These are phyloP conservation scores for Metroxylon sagu DNA, from an alignment of 176 grass and related monocot species.

Conservation along the genomic window DNA sequence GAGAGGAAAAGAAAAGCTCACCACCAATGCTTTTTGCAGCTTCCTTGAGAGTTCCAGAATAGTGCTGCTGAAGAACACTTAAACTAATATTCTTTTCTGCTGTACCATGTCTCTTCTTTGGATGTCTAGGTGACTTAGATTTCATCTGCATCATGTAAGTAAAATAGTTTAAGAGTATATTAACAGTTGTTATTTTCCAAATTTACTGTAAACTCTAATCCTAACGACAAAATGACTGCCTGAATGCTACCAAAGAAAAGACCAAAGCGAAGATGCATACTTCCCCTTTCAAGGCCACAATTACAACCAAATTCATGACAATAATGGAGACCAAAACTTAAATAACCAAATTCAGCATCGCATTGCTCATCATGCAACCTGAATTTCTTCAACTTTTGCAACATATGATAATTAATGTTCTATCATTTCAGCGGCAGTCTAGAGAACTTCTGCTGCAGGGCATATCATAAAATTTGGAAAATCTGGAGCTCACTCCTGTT, in stretches of 20 bases:
- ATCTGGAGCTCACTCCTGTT: no score
- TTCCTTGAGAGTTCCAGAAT: constrained; percentile 59
- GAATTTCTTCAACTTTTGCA: no score
- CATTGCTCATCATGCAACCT: no score
- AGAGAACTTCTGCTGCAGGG: no score
- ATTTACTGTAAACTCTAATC: neutral
- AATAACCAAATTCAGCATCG: no score
- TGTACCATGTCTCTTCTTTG: constrained; percentile 22
- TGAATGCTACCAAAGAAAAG: neutral
- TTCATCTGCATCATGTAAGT: constrained; percentile 23
- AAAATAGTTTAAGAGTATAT: neutral
- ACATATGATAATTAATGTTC: no score
- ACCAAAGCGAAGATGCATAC: no score
- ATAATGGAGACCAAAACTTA: no score
- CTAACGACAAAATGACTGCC: neutral
- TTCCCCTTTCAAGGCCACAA: no score
- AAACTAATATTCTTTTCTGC: constrained; percentile 40
- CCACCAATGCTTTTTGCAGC: constrained; percentile 71
- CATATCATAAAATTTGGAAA: no score
- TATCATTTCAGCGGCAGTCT: no score
- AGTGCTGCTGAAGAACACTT: constrained; percentile 42
- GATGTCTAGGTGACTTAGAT: constrained; percentile 10
- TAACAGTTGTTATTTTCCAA: neutral
- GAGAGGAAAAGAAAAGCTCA: constrained; percentile 2
- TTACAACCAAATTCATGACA: no score